A percentile compares a stretch with the other conserved stretches of the same genome.
Evolutionary conservation across 768 basidiomycete genomes (phyloP).

Genomic region (Chiua virens): DNA sequence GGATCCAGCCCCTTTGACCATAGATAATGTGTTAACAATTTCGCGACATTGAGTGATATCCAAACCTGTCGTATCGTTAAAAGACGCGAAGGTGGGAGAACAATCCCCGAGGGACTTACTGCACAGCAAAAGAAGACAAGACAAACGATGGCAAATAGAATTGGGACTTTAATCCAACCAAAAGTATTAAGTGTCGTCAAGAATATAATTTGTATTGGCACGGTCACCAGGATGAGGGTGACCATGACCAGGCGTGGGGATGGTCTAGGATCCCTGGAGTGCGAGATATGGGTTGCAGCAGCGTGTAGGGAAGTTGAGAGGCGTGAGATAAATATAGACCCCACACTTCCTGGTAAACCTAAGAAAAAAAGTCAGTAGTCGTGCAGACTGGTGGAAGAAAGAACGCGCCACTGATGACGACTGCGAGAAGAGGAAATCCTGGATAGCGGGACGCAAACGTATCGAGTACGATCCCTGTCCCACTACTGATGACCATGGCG

Average conservation of each 20-base stretch:
- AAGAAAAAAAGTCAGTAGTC: neutral
- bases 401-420: slow-evolving; percentile 79
- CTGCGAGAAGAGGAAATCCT: slow-evolving; percentile 84
- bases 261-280: slow-evolving; percentile 17
- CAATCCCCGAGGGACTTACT: slow-evolving; percentile 46
- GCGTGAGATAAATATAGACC: slow-evolving; percentile 88
- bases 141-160: slow-evolving; percentile 67
- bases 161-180: slow-evolving; percentile 76
- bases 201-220: slow-evolving; percentile 82
- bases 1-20: slow-evolving; percentile 82
- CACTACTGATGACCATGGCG: slow-evolving; percentile 87
- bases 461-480: slow-evolving; percentile 90
- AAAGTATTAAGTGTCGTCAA: slow-evolving; percentile 60
- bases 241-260: slow-evolving; percentile 56
- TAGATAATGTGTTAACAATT: slow-evolving; percentile 65
- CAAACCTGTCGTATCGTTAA: slow-evolving; percentile 50
- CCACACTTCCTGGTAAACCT: slow-evolving; percentile 88
- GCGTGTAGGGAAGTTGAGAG: slow-evolving; percentile 86
- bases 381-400: neutral
- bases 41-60: slow-evolving; percentile 68
- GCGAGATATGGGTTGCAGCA: slow-evolving; percentile 10
- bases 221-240: slow-evolving; percentile 69
- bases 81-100: neutral
- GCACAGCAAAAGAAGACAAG: slow-evolving; percentile 73
- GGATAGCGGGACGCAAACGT: slow-evolving; percentile 83